phyloP scores from a whole-genome alignment of 139 green algal genomes.

The Spirogloea muscicola region DNA sequence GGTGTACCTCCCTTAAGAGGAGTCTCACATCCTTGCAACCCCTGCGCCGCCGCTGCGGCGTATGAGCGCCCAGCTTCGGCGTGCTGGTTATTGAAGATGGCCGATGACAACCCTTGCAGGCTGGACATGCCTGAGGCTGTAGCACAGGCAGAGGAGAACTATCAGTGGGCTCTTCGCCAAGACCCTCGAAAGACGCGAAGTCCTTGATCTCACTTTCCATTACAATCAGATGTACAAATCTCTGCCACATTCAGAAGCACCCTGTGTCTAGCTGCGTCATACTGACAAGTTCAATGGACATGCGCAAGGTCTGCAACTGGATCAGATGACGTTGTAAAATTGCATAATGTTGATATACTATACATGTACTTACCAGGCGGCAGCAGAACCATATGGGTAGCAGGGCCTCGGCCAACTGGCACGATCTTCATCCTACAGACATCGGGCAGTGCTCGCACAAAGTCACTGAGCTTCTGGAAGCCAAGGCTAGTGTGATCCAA shows the following conservation, averaged over 20 bases:
- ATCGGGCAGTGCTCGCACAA: slow-evolving; percentile 36
- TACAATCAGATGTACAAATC: not conserved
- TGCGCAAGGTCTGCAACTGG: not conserved
- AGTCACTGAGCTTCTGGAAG: slow-evolving; percentile 42
- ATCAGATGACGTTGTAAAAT: not conserved
- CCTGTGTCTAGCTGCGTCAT: not conserved
- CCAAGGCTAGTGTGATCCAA: slow-evolving; percentile 31
- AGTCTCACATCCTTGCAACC: too few species aligned
- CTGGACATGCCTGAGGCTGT: too few species aligned
- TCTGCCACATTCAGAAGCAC: not conserved
- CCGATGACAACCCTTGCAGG: too few species aligned
- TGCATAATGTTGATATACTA: too few species aligned
- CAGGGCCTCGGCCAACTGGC: slow-evolving; percentile 32
- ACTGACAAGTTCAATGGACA: not conserved
- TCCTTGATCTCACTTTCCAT: not conserved
- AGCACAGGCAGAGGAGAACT: too few species aligned
- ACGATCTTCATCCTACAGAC: slow-evolving; percentile 44
- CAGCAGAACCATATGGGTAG: slow-evolving; percentile 44
- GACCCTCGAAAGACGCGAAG: not conserved
- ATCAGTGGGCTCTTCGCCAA: too few species aligned
- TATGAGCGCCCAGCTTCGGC: too few species aligned
- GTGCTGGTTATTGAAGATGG: too few species aligned
- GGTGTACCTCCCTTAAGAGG: too few species aligned
- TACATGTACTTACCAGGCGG: slow-evolving; percentile 14
- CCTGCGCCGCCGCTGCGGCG: too few species aligned